Conservation (phyloP, 2,329 filamentous ascomycete species). For the Neofusicoccum sp. region DNA sequence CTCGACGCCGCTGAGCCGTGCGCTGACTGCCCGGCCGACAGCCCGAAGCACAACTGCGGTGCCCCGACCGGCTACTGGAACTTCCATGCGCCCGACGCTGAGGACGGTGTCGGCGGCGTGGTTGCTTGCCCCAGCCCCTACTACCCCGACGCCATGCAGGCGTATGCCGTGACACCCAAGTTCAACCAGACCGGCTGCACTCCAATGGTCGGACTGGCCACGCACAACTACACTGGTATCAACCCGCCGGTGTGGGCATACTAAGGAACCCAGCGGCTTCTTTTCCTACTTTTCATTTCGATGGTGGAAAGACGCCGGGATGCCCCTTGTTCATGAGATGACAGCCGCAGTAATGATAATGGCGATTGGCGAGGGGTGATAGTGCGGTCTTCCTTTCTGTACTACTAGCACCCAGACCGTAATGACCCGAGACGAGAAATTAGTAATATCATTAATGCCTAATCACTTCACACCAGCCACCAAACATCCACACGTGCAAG, state of each 20-base stretch:
- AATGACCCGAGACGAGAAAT: too few species aligned
- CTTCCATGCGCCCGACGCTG: slow-evolving; percentile 22
- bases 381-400: too few species aligned
- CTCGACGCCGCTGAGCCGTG: neutral
- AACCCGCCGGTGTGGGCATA: slow-evolving; percentile 25
- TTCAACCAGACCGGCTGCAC: slow-evolving; percentile 23
- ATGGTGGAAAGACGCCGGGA: too few species aligned
- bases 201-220: slow-evolving; percentile 22
- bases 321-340: too few species aligned
- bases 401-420: too few species aligned
- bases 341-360: too few species aligned
- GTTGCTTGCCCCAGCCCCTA: slow-evolving; percentile 22
- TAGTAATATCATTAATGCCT: too few species aligned
- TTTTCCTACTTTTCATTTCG: too few species aligned
- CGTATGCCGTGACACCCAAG: slow-evolving; percentile 23
- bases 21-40: slow-evolving; percentile 13
- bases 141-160: neutral
- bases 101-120: slow-evolving; percentile 20
- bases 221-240: slow-evolving; percentile 22
- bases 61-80: slow-evolving; percentile 23
- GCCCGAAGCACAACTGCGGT: slow-evolving; percentile 22
- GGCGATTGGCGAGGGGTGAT: too few species aligned
- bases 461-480: too few species aligned
- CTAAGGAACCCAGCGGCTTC: too few species aligned
- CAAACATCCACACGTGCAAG: too few species aligned